Evolutionary conservation across 1,284 basidiomycete genomes (phyloP).

Genomic region (Athelia psychrophila): DNA sequence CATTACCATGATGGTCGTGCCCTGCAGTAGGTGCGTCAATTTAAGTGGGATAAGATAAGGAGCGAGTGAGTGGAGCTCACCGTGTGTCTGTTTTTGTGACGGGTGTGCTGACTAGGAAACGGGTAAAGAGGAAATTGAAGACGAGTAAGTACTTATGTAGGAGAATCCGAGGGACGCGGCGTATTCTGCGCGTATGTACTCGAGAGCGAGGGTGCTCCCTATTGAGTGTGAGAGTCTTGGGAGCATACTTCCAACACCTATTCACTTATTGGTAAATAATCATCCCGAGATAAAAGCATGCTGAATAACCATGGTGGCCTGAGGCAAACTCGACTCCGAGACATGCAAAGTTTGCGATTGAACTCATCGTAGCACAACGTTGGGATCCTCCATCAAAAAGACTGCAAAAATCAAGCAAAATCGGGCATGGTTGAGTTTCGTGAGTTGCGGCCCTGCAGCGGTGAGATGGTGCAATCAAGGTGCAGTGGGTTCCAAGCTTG

Average conservation of each 20-base stretch:
- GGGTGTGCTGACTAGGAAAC: constrained; percentile 80
- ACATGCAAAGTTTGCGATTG: constrained; percentile 69
- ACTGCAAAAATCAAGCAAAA: constrained; percentile 20
- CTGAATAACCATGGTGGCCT: constrained; percentile 82
- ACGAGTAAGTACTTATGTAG: constrained; percentile 83
- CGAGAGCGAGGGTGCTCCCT: constrained; percentile 81
- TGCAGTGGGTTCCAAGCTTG: no score
- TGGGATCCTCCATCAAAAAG: constrained; percentile 4
- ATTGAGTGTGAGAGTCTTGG: constrained; percentile 75
- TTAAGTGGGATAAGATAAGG: not conserved
- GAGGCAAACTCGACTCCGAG: constrained; percentile 66
- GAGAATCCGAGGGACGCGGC: constrained; percentile 82
- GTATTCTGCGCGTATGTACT: constrained; percentile 90
- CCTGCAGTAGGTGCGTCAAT: constrained; percentile 40
- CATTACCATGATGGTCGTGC: constrained; percentile 76
- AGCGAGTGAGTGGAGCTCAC: constrained; percentile 37
- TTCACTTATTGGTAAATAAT: constrained; percentile 7
- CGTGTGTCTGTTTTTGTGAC: constrained; percentile 78
- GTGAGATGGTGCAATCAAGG: no score
- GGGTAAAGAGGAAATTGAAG: constrained; percentile 87
- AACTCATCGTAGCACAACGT: constrained; percentile 50
- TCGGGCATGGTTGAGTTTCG: constrained; percentile 81
- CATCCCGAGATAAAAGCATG: constrained; percentile 61
- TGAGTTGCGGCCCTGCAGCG: constrained; percentile 81
- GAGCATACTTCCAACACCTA: no score